Percentiles rank a stretch among this genome's conserved stretches.
Conservation (phyloP, 805 yeast genomes). For the Metahyphopichia silvanorum region DNA sequence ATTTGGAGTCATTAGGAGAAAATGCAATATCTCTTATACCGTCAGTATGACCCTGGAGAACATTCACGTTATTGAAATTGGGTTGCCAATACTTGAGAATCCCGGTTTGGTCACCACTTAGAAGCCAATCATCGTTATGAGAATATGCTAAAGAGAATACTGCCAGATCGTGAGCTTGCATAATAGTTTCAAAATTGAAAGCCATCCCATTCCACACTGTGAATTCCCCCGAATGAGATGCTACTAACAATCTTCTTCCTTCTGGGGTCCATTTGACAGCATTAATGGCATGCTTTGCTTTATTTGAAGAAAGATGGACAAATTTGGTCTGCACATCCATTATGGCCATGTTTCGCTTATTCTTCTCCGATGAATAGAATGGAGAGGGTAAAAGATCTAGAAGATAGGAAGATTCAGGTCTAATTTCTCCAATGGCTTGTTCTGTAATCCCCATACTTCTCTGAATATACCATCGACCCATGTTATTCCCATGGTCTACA, state of each 20-base stretch:
- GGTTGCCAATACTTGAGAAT: conserved; percentile 95
- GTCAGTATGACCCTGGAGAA: conserved; percentile 69
- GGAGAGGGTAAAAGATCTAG: conserved; percentile 64
- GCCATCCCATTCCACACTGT: conserved; percentile 96
- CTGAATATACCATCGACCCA: conserved; percentile 59
- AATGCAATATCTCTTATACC: conserved; percentile 85
- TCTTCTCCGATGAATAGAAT: conserved; percentile 43
- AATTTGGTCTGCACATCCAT: conserved; percentile 75
- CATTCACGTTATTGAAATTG: conserved; percentile 92
- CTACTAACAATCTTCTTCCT: conserved; percentile 85
- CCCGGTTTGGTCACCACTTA: conserved; percentile 93
- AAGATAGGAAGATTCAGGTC: conserved; percentile 69
- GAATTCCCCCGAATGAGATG: conserved; percentile 91
- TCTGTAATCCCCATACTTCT: conserved; percentile 42
- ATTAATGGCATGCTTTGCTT: conserved; percentile 86
- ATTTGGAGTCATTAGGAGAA: conserved; percentile 86
- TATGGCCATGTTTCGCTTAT: conserved; percentile 38
- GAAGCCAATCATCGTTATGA: conserved; percentile 90
- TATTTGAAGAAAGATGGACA: conserved; percentile 87
- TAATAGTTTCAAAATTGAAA: conserved; percentile 92
- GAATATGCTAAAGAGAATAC: conserved; percentile 77
- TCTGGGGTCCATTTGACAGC: conserved; percentile 97
- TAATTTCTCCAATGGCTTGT: conserved; percentile 47
- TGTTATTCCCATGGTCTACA: conserved; percentile 72
- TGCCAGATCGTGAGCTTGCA: conserved; percentile 97